Base-by-base conservation (phyloP, 2,329 filamentous ascomycete genomes). In the Aureobasidium musti region DNA sequence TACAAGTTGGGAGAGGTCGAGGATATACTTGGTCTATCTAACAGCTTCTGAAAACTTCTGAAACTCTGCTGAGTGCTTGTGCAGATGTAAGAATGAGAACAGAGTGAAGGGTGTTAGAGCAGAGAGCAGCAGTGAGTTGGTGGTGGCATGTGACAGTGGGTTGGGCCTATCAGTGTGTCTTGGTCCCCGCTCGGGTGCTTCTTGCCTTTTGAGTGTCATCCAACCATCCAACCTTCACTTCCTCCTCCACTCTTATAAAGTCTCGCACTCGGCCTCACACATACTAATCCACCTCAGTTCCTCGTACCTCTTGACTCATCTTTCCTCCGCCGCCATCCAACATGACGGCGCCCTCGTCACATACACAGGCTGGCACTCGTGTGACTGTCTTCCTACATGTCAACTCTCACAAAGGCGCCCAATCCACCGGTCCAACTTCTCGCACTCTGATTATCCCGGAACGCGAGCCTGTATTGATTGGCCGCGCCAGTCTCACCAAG, bases 401-500 rank as follows among this genome's bases (percentile, higher is more conserved):
- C 17, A 14, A 41, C 4, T 3, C 21, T 41, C 43, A 7, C 19
- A n/a, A 30, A 10, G 45, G 59, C 59, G 26, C 19, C 17, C 23
- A 37, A 10, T 54, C 47, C 11, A 64, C 47, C 37, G 49, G 47
- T 11, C 61, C 49, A 10, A 3, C 28, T 2, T 8, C 19, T 43
- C 61, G 61, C 39, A 54, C 26, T 14, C 30, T 64, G 37, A 2
- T 49, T 11, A 53, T 64, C 49, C 61, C 61, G 4, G 19, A 21
- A n/a, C 17, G 33, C 14, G 61, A 71, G 11, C 70, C 69, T 11
- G 70, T 79, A 35, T 71, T 71, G 26, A 76, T 82, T 69, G 80
- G 80, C 39, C 80, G 81, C 28, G 75, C 80, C 63, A 78, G 76
- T 64, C 68, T 73, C 6, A 53, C 70, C 70, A 80, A 80, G 72